Evolutionary conservation across 306 rosid species (phyloP), one percentile per base, ranked within the genome.

Genomic region (Fagus crenata): DNA sequence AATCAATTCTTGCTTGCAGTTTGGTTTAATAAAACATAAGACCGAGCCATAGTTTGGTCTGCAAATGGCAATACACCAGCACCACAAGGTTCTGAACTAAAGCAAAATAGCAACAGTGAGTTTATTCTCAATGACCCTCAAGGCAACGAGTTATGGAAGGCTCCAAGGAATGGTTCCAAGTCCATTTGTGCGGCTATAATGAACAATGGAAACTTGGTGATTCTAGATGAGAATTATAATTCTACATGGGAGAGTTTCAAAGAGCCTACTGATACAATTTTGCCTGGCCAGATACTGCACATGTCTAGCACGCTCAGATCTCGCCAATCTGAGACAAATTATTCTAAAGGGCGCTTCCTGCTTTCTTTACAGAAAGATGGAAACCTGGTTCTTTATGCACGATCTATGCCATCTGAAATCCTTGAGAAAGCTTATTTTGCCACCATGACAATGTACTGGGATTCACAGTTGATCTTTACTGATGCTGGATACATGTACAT

Each of bases 231-330:
- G 15, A 49, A 72, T 8, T 67, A 63, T 12, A 69, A 39, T 8
- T 37, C 13, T 7, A 49, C 79, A 7, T 83, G 86, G 86, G 72
- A 83, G 73, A 83, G 86, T 37, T 79, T 83, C 75, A 58, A 79
- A 18, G 60, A 75, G 4, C 81, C 67, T 1, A 68, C 69, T 2
- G 82, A 83, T 54, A 77, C 85, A 2, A 22, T 86, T 55, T 42
- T 86, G 58, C 83, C 85, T 5, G 68, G 81, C 5, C 85, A 80
- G 75, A 70, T 40, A 42, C 49, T 86, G 22, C 39, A 59, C 1
- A 73, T 0, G 51, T 7, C 83, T 51, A 81, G 82, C 1, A 58
- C 6, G 40, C 73, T 83, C 11, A 60, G 33, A 31, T 73, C 85
- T 0, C 77, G 59, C 15, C 69, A 41, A 18, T 71, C 80, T 2